Evolutionary conservation across 1,284 basidiomycete species (phyloP), one percentile per base, ranked within the genome.

Genomic region (Leccinum subfulvum): DNA sequence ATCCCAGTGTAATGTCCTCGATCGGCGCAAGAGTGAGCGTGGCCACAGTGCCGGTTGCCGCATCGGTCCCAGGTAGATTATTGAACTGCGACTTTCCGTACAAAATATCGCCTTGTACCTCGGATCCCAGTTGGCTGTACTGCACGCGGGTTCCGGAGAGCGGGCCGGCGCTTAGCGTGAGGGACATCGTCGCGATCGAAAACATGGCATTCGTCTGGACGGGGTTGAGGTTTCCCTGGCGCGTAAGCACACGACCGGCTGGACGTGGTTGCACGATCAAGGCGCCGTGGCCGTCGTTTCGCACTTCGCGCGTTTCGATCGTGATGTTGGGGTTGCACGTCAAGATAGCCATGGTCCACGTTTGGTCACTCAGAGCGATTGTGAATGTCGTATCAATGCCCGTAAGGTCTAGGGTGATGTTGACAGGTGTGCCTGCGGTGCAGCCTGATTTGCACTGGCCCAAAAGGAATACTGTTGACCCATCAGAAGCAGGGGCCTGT

Each of bases 261-360:
- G 57, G 61, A 14, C 26, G 67, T 2, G 67, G 64, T n/a, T 73
- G 73, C 9, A 75, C 71, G 5, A 4, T 56, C 2, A 75, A 8
- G 3, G 60, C 1, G 1, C 71, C 69, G 8, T 61, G 56, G 8
- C 71, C 69, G 10, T 66, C 55, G 30, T 56, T 73, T 30, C 73
- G 66, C 21, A 73, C 68, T 51, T 74, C 71, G 16, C 72, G 69
- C 1, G 72, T 74, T 61, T 73, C 65, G 16, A 75, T 65, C 3
- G 49, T 61, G n/a, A 64, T 44, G 35, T 74, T 74, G 23, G 72
- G 71, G 7, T 54, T 14, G 49, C 73, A 73, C 0, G 54, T 52
- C 47, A 73, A 37, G 41, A 74, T 53, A 3, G 69, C 71, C 37
- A 75, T 23, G 11, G 64, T 41, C 64, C 65, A 73, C 3, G 65